Evolutionary conservation across 768 basidiomycete genomes (phyloP).

Genomic region (Kwoniella sp.): DNA sequence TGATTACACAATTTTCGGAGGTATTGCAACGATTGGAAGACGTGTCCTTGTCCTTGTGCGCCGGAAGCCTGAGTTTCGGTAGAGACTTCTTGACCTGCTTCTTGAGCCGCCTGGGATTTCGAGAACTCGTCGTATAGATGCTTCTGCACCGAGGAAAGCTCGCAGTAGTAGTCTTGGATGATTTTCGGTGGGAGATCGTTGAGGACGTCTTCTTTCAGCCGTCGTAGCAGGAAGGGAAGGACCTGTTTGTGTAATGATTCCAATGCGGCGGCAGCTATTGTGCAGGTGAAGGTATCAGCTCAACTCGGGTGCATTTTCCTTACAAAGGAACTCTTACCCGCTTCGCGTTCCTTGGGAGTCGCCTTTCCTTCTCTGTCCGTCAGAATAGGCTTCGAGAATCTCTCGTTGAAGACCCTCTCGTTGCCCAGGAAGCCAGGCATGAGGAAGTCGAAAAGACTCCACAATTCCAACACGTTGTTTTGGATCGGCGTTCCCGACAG

Average conservation of each 20-base stretch:
- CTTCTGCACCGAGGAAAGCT: slow-evolving; percentile 91
- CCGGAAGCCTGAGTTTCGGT: slow-evolving; percentile 53
- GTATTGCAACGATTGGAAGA: slow-evolving; percentile 97
- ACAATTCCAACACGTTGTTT: slow-evolving; percentile 96
- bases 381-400: slow-evolving; percentile 92
- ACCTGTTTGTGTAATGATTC: slow-evolving; percentile 99
- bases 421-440: slow-evolving; percentile 99
- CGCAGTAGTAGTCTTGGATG: slow-evolving; percentile 99
- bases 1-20: slow-evolving; percentile 97
- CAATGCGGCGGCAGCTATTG: slow-evolving; percentile 81
- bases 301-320: background rate
- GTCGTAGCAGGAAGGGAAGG: slow-evolving; percentile 92
- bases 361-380: slow-evolving; percentile 90
- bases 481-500: slow-evolving; percentile 98
- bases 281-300: slow-evolving; percentile 7
- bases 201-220: slow-evolving; percentile 95
- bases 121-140: slow-evolving; percentile 92
- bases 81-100: slow-evolving; percentile 69
- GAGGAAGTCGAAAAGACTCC: slow-evolving; percentile 98
- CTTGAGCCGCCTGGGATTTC: slow-evolving; percentile 69
- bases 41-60: slow-evolving; percentile 69
- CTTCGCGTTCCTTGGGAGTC: slow-evolving; percentile 83
- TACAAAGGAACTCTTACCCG: slow-evolving; percentile 65
- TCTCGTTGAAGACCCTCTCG: slow-evolving; percentile 88
- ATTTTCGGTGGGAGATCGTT: slow-evolving; percentile 97